Evolutionary conservation across 192 early-diverging fungal species (phyloP), one percentile per base, ranked within the genome.

Genomic region (Coemansia sp.): DNA sequence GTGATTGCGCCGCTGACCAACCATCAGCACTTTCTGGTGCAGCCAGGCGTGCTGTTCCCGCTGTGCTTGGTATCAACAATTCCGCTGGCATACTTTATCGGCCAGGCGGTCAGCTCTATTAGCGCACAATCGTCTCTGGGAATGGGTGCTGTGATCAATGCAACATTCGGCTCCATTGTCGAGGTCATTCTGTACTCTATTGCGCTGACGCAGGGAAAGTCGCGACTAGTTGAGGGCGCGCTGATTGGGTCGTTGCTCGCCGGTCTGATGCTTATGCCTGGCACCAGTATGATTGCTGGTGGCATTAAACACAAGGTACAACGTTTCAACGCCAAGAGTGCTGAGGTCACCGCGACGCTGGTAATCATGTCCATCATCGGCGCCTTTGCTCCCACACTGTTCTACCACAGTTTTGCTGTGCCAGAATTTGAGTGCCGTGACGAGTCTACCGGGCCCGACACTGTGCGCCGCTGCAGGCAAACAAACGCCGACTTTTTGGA

Each of bases 91-190:
- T 98, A 96, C 74, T 95, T 97, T 77, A 97, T 98, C 72, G 97
- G 97, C 4, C 94, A 93, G 89, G 93, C 91, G 3, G 95, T 98
- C 22, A 91, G 92, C n/a, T 94, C 92, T 19, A 96, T 98, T 76
- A 95, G 95, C 14, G 94, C 95, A 8, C 94, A 97, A 75, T 94
- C 94, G 9, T 91, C 89, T 46, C 76, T 95, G 64, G 97, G 93
- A 19, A 74, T 98, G 70, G 97, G 95, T 23, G 92, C 95, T 0
- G 95, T 96, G 36, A 92, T 97, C 72, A 98, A 98, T 76, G 97
- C 97, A 4, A 96, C 97, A 0, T 98, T 98, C 76, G 97, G 96
- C 32, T 90, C 88, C 27, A 96, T 98, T 30, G 92, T 98, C 64
- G 96, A 98, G 78, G 91, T 97, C 58, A 94, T 97, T 56, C 85